Evolutionary conservation across 2,329 filamentous ascomycete genomes (phyloP).

Genomic region (Fusarium vanettenii): DNA sequence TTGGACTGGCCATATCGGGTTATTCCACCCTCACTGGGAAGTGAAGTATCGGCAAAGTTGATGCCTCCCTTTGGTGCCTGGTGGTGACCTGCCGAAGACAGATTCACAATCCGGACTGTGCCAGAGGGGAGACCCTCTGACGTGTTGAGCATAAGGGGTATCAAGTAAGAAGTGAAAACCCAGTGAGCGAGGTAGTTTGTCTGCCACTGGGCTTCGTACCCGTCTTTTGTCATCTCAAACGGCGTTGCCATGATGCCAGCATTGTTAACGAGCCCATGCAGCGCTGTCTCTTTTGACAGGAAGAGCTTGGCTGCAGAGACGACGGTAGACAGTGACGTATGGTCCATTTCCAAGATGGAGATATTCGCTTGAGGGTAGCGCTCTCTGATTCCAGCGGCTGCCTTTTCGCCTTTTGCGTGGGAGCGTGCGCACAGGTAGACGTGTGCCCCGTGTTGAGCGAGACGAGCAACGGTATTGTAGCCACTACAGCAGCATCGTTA

Average conservation of each 20-base stretch:
- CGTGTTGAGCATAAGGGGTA: conserved; percentile 30
- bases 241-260: conserved; percentile 33
- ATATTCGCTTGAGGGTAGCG: background rate
- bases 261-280: conserved; percentile 32
- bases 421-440: conserved; percentile 30
- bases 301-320: conserved; percentile 29
- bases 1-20: conserved; percentile 33
- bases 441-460: conserved; percentile 27
- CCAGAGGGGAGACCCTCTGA: conserved; percentile 11
- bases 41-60: conserved; percentile 2
- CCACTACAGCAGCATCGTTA: conserved; percentile 5
- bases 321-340: conserved; percentile 6
- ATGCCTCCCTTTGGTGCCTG: conserved; percentile 27
- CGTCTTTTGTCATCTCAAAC: conserved; percentile 18
- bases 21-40: background rate
- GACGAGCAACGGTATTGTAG: conserved; percentile 19
- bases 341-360: conserved; percentile 23
- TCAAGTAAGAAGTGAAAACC: conserved; percentile 20
- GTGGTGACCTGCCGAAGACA: conserved; percentile 23
- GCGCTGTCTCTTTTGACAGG: background rate
- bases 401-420: background rate
- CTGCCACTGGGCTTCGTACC: conserved; percentile 30
- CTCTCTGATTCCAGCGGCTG: conserved; percentile 12
- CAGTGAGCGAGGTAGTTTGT: conserved; percentile 35
- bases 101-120: conserved; percentile 26